Evolutionary conservation across 31 red algal genomes (phyloP), one percentile per base, ranked within the genome.

Genomic region (Asparagopsis taxiformis): DNA sequence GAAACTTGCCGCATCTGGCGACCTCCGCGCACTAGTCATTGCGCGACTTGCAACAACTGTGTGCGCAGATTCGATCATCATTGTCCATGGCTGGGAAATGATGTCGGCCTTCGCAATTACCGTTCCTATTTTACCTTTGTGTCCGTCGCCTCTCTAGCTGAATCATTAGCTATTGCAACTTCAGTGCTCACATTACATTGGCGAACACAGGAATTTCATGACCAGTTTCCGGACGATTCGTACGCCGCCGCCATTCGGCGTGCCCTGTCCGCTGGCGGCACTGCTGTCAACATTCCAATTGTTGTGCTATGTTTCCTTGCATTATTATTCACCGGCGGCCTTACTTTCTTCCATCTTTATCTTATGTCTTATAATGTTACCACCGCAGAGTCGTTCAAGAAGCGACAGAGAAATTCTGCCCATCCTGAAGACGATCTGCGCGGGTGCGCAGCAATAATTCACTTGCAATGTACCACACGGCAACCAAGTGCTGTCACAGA

Each of bases 61-160:
- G 96, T 99, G n/a, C 79, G 93, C n/a, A 72, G 96, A 22, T 99
- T 95, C 74, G 91, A 94, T 51, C 90, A 99, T 51, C 88, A 99
- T 58, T 94, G 88, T 78, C 92, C 88, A 0, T 99, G 79, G 75
- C 59, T 92, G 38, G 85, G 79, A 26, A 86, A 81, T 49, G 88
- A 87, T 46, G 78, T 99, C 17, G 96, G 96, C 1, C 51, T 86
- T 11, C 91, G 96, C 30, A 99, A 95, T 57, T 99, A 99, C 49
- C 81, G 92, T n/a, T 85, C 84, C n/a, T 99, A 93, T 37, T 93
- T 87, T 55, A 65, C 86, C 31, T 98, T 98, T 89, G 87, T 98
- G n/a, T 63, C 62, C 8, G 65, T 84, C 26, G 75, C 79, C 8
- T 57, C 80, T 2, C 19, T 93, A 20, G 65, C 88, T 31, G 78